Evolutionary conservation across 148 eudicot genomes (phyloP), one percentile per base, ranked within the genome.

Genomic region (Talinum fruticosum): DNA sequence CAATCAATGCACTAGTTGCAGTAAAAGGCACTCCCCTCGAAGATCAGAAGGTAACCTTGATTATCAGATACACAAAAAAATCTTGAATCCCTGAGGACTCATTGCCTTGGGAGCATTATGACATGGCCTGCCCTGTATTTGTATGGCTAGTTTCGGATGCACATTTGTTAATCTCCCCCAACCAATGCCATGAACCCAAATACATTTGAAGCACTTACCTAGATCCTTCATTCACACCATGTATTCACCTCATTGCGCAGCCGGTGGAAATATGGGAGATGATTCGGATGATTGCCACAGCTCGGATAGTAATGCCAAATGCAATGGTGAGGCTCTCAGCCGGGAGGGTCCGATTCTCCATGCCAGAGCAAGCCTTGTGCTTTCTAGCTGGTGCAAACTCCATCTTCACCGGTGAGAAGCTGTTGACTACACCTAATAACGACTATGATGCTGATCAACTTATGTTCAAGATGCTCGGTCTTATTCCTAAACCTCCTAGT

Each of bases 301-400:
- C 99, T 21, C 90, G 99, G 10, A 93, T 96, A 35, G 84, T 92
- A 74, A 96, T 96, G 98, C 98, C 99, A 12, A 89, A 82, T 34
- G 98, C 99, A 30, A 93, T 96, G 95, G 99, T 96, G 29, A 84
- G 98, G 79, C 87, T 93, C 51, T 96, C 99, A 74, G 99, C 99
- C 7, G 99, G 99, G 4, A 90, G 99, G 85, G 92, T 93, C 18
- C 84, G 89, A 41, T 96, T 96, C 79, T 87, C 93, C 12, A 75
- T 96, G 67, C 91, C 99, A 0, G 98, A 93, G 82, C 99, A 96
- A 86, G 89, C 99, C n/a, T 73, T 96, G 75, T 96, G 99, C 84
- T 96, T 96, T 76, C 89, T 96, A 65, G 97, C 98, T 6, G 99
- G 99, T 24, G 98, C 98, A 72, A 96, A 96, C 75, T 93, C 99